Conservation (phyloP, 441 rosid species). For the Erodium moschatum region DNA sequence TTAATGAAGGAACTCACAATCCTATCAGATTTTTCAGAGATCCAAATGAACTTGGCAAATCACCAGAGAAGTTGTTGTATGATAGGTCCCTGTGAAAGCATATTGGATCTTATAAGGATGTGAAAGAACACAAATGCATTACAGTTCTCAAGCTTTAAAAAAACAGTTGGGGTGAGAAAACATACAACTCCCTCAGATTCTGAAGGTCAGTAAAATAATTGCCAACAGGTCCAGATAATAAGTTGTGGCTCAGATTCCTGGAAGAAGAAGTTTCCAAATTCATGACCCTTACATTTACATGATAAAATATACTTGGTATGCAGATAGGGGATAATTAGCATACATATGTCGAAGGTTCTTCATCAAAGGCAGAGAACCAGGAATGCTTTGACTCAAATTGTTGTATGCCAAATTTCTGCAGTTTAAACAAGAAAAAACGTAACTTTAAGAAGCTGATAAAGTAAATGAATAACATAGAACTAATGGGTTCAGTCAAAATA, state of each 20-base stretch:
- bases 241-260: slow-evolving; percentile 89
- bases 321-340: slow-evolving; percentile 24
- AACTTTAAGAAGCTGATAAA: slow-evolving; percentile 4
- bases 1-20: slow-evolving; percentile 46
- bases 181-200: slow-evolving; percentile 70
- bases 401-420: slow-evolving; percentile 75
- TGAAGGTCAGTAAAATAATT: slow-evolving; percentile 64
- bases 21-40: slow-evolving; percentile 58
- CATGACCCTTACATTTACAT: slow-evolving; percentile 10
- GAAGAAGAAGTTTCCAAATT: slow-evolving; percentile 20
- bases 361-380: slow-evolving; percentile 53
- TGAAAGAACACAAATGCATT: slow-evolving; percentile 4
- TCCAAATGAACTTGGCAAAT: slow-evolving; percentile 78
- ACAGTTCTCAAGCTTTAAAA: slow-evolving; percentile 6
- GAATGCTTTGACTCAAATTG: slow-evolving; percentile 55
- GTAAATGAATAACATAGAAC: slow-evolving; percentile 6
- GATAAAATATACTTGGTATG: slow-evolving; percentile 10
- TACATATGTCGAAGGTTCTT: slow-evolving; percentile 61
- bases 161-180: slow-evolving; percentile 13
- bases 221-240: slow-evolving; percentile 79
- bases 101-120: slow-evolving; percentile 15
- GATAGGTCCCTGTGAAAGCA: slow-evolving; percentile 70
- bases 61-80: slow-evolving; percentile 68
- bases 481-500: slow-evolving; percentile 8
- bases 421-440: slow-evolving; percentile 10